Base-by-base conservation (phyloP, 495 filamentous ascomycete species). In the Astrothelium macrocarpum region DNA sequence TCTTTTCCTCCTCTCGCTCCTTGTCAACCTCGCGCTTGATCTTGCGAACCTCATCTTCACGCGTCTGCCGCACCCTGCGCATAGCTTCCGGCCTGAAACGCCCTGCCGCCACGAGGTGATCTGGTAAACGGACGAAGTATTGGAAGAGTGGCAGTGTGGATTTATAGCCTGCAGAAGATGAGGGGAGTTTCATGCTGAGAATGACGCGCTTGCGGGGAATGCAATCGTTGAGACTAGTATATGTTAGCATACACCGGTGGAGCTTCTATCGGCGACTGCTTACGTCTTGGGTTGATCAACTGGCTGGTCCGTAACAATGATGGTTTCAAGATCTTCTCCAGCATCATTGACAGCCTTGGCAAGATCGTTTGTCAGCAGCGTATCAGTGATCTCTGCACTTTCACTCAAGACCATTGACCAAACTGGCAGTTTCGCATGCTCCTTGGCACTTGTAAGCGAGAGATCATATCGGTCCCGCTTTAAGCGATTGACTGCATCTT, bases 321-420 rank as follows among this genome's bases (percentile, higher is more conserved):
- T 75, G 67, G 89, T 93, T 73, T 98, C 89, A 63, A 98, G 84
- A 25, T 81, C 76, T 64, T 94, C 87, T 14, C 92, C 91, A 7
- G 91, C 90, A 62, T 86, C 76, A 70, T 87, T 83, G 68, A 96
- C 80, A 16, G 91, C 91, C 62, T 88, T 81, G 71, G 91, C 83
- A 58, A 98, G 78, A 66, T 96, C 91, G 32, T 88, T 82, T 29
- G 90, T 94, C 39, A 97, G 80, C 45, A 97, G 74, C 14, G 83
- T 78, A 18, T 97, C 90, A n/a, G 91, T 96, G 67, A 98, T 85
- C 75, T 97, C 95, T 29, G 91, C 91, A 72, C 86, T 95, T 81
- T 98, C 94, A 66, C 84, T 91, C 94, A 98, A 96, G 70, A 96
- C 87, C 1, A 90, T 95, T 18, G 87, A 80, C 95, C 95, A 97